A percentile compares a stretch with the other conserved stretches of the same genome.
phyloP scores from a whole-genome alignment of 2,329 filamentous ascomycete species.

The Hypomyces perniciosus region DNA sequence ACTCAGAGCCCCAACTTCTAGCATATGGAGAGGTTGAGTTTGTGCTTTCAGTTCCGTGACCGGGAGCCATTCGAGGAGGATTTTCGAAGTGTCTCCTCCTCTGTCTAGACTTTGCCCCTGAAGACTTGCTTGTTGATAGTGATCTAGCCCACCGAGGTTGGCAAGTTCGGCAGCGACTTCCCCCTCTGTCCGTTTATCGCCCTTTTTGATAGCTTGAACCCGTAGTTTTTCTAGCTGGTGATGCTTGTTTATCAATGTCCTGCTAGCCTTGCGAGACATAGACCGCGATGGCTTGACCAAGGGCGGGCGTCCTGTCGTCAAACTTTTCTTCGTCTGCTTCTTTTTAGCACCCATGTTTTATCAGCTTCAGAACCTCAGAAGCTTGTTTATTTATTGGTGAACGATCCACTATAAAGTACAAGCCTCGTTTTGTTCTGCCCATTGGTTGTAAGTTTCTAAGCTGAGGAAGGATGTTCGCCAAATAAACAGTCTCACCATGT shows the following conservation, averaged over 20 bases:
- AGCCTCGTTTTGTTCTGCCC: too few relatives aligned
- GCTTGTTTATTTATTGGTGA: background rate
- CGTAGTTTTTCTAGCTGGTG: constrained; percentile 60
- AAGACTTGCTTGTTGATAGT: constrained; percentile 63
- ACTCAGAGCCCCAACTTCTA: constrained; percentile 87
- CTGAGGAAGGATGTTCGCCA: too few relatives aligned
- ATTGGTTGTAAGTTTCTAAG: too few relatives aligned
- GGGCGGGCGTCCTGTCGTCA: constrained; percentile 49
- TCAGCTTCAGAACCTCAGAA: background rate
- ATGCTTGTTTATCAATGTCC: constrained; percentile 58
- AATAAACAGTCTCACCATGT: too few relatives aligned
- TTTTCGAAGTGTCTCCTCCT: constrained; percentile 60
- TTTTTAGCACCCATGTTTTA: constrained; percentile 41
- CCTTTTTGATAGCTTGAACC: constrained; percentile 47
- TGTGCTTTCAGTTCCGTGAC: constrained; percentile 22
- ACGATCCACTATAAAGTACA: too few relatives aligned
- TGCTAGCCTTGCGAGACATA: constrained; percentile 59
- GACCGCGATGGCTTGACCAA: constrained; percentile 45
- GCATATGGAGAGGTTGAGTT: constrained; percentile 49
- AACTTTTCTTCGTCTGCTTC: constrained; percentile 39
- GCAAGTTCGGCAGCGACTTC: constrained; percentile 48
- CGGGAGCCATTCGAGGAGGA: constrained; percentile 58
- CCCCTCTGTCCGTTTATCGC: constrained; percentile 42
- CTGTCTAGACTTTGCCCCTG: constrained; percentile 60
- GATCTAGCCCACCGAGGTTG: constrained; percentile 53